Evolutionary conservation across 2,329 filamentous ascomycete species (phyloP).

Genomic region (Diaporthe caulivora): DNA sequence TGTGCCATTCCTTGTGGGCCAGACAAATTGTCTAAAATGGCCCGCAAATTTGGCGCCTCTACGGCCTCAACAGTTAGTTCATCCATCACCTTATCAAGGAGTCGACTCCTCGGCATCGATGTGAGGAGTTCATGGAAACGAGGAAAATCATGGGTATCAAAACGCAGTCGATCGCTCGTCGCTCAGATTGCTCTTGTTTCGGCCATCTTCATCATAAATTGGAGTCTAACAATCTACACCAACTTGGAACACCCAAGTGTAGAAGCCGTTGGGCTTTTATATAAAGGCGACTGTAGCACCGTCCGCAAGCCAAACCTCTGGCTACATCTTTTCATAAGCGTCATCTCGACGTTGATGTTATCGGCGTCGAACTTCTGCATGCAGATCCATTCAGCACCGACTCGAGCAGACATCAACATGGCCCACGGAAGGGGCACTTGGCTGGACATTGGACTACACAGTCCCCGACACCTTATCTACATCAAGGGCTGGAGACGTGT

Average conservation of each 20-base stretch:
- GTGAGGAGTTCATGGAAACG: background rate
- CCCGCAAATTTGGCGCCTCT: background rate
- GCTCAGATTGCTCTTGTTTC: constrained; percentile 45
- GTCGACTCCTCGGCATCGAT: background rate
- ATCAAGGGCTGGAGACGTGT: constrained; percentile 30
- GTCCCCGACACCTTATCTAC: constrained; percentile 35
- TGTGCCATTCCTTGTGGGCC: too few relatives aligned
- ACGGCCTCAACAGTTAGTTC: background rate
- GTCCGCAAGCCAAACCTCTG: constrained; percentile 38
- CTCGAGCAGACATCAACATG: constrained; percentile 47
- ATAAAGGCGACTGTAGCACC: constrained; percentile 44
- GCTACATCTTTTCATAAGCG: constrained; percentile 50
- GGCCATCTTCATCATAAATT: constrained; percentile 43
- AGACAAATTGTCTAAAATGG: background rate
- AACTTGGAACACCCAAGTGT: constrained; percentile 35
- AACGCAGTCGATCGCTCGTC: constrained; percentile 42
- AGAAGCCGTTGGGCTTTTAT: constrained; percentile 45
- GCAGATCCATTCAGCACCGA: constrained; percentile 51
- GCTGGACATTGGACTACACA: constrained; percentile 40
- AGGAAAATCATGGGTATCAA: constrained; percentile 41
- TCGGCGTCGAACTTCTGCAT: constrained; percentile 53
- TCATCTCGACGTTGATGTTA: constrained; percentile 48
- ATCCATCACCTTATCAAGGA: background rate
- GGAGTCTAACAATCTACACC: constrained; percentile 43
- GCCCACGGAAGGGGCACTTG: constrained; percentile 35